phyloP scores from a whole-genome alignment of 371 early-diverging fungal species.

The Mucor lusitanicus region DNA sequence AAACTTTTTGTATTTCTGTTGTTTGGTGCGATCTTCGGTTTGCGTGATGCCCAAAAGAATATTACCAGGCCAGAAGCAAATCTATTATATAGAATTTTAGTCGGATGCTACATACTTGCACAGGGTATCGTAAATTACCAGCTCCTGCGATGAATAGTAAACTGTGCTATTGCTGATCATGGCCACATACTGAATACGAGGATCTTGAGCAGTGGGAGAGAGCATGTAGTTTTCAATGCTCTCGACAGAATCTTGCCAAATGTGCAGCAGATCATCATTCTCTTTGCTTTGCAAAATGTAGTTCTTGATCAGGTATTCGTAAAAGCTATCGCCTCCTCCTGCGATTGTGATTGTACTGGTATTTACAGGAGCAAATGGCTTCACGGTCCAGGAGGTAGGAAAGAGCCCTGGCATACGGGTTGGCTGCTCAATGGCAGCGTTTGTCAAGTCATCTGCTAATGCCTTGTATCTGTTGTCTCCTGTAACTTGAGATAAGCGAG shows the following conservation, averaged over 20 bases:
- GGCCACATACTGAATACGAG: slow-evolving; percentile 38
- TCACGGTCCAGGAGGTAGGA: slow-evolving; percentile 36
- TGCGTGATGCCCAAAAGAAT: slow-evolving; percentile 32
- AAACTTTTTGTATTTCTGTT: slow-evolving; percentile 15
- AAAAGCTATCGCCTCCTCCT: slow-evolving; percentile 84
- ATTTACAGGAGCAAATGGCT: slow-evolving; percentile 28
- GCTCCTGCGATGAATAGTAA: slow-evolving; percentile 29
- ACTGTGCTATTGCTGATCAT: slow-evolving; percentile 20
- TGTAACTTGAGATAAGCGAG: slow-evolving; percentile 71
- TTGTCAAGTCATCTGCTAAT: slow-evolving; percentile 52
- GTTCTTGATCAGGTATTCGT: slow-evolving; percentile 77
- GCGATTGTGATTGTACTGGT: slow-evolving; percentile 49
- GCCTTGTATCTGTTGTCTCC: slow-evolving; percentile 59
- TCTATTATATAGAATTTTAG: slow-evolving; percentile 6
- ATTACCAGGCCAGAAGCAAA: slow-evolving; percentile 48
- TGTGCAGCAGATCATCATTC: slow-evolving; percentile 25
- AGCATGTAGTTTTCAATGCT: slow-evolving; percentile 48
- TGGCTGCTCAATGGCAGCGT: slow-evolving; percentile 32
- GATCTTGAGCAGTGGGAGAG: slow-evolving; percentile 29
- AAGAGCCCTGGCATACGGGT: slow-evolving; percentile 56
- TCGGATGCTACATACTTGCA: background rate
- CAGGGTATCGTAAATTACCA: slow-evolving; percentile 16
- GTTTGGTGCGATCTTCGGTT: slow-evolving; percentile 8
- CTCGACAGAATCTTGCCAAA: slow-evolving; percentile 39
- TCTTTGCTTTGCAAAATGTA: slow-evolving; percentile 58